Evolutionary conservation across 345 rosid genomes (phyloP).

Genomic region (Melaleuca quinquenervia): DNA sequence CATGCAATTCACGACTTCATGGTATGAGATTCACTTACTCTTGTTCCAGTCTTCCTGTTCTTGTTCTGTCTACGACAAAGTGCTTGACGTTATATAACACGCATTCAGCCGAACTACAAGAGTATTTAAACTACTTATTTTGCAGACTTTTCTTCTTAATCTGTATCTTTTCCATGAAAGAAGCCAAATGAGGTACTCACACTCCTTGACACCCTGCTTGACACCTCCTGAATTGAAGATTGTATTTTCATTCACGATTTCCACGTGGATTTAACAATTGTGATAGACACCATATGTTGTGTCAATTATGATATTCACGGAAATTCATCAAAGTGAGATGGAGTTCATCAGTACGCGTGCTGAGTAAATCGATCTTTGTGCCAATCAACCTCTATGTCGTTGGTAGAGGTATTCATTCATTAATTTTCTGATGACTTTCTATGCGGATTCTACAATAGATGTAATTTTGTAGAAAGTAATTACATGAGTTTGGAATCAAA

Average conservation of each 20-base stretch:
- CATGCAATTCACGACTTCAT: neutral
- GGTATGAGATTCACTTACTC: neutral
- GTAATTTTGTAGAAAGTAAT: neutral
- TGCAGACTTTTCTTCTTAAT: neutral
- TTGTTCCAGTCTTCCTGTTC: neutral
- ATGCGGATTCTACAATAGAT: neutral
- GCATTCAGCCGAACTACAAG: neutral
- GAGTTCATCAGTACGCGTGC: neutral
- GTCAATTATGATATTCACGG: neutral
- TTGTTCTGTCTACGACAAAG: neutral
- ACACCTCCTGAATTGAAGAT: neutral
- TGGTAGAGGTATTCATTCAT: neutral
- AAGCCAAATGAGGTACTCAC: neutral
- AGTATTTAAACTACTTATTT: too few relatives aligned
- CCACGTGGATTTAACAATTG: neutral
- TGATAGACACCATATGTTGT: neutral
- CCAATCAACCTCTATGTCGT: neutral
- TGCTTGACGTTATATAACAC: neutral
- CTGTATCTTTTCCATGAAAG: neutral
- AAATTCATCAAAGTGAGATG: neutral
- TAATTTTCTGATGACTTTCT: neutral
- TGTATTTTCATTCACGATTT: neutral
- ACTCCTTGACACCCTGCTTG: neutral
- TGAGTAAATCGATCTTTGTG: neutral
- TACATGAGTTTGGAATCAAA: neutral